These are phyloP conservation scores for Colletotrichum phormii DNA, from an alignment of 2,329 filamentous ascomycete genomes.

Conservation along the genomic window DNA sequence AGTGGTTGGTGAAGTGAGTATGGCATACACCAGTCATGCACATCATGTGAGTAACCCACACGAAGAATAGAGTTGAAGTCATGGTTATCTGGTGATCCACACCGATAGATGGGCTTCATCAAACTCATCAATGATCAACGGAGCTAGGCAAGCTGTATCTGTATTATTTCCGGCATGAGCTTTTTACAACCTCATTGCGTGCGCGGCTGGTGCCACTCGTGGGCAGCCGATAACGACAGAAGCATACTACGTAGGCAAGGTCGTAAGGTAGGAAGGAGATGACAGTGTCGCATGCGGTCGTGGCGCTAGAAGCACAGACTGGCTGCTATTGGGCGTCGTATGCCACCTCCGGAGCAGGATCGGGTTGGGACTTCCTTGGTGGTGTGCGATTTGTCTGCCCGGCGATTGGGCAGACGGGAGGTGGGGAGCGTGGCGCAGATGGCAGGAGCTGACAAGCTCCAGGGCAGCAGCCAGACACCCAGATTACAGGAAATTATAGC, in stretches of 20 bases:
- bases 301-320: background rate
- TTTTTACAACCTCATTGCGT: background rate
- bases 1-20: background rate
- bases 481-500: background rate
- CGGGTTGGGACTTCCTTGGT: background rate
- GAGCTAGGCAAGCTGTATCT: background rate
- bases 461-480: background rate
- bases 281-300: background rate
- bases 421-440: constrained; percentile 17
- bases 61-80: constrained; percentile 29
- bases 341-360: constrained; percentile 7
- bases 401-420: constrained; percentile 19
- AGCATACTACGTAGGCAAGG: too few relatives aligned
- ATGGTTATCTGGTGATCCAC: constrained; percentile 25
- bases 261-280: too few relatives aligned
- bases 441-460: background rate
- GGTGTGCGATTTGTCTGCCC: background rate
- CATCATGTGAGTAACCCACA: background rate
- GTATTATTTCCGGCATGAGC: background rate
- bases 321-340: constrained; percentile 14
- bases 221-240: background rate
- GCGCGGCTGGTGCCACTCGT: background rate
- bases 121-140: background rate
- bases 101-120: background rate
- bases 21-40: background rate